Base-by-base conservation (phyloP, 495 filamentous ascomycete genomes). In the Tricharina praecox region DNA sequence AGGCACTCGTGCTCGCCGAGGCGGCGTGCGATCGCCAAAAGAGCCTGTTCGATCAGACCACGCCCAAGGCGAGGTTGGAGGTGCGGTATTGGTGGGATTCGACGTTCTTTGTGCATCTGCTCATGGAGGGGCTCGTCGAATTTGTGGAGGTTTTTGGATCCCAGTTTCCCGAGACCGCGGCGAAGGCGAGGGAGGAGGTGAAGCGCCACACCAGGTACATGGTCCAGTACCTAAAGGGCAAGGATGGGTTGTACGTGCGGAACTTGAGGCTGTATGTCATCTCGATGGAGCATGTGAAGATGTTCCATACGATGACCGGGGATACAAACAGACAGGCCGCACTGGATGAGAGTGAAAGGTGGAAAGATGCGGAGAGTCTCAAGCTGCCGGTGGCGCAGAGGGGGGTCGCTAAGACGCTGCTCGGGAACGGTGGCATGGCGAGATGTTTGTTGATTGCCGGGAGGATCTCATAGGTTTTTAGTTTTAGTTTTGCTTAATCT, bases 11-110 rank as follows among this genome's bases (percentile, higher is more conserved):
- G 16, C 54, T 58, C 19, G 54, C 33, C 2, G 47, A 52, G 4
- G 54, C 53, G 26, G 54, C 54, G 7, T 23, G 52, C 23, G 50
- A 58, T 28, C 49, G 50, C 4, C 45, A 19, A 15, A 58, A 58
- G 49, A 47, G 40, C 1, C 44, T 58, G n/a, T 58, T 58, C 34
- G 55, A 58, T 3, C 48, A 37, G 26, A 20, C 41, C 1, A 50
- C 53, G 25, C 13, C 54, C 30, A 25, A 45, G 11, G 39, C 35
- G 10, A n/a, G n/a, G n/a, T n/a, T n/a, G n/a, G 42, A 50, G 7
- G 25, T 49, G 3, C 50, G 56, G 21, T 59, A 59, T 36, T 59
- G 56, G 56, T 59, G 56, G 56, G 56, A 59, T 16, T 41, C 44
- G 15, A 59, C 42, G 16, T 59, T 59, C 32, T 59, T 59, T 40